phyloP scores from a whole-genome alignment of 768 basidiomycete genomes.

The Russula sp. region DNA sequence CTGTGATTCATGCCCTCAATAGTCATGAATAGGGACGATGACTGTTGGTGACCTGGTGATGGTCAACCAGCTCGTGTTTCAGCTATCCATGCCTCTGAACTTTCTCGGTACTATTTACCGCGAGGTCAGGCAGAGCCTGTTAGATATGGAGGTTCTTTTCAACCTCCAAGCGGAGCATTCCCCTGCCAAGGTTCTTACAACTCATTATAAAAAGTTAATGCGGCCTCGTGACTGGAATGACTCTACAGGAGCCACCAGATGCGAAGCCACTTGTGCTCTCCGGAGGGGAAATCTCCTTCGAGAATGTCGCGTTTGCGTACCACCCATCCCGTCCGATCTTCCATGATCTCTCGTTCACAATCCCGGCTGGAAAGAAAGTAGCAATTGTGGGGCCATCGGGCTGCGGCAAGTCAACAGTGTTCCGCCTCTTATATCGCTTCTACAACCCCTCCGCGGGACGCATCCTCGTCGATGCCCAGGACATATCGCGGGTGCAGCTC shows the following conservation, averaged over 20 bases:
- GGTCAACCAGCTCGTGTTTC: constrained; percentile 98
- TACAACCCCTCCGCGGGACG: constrained; percentile 76
- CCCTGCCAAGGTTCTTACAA: constrained; percentile 42
- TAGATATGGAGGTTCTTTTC: constrained; percentile 96
- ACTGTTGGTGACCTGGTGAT: constrained; percentile 97
- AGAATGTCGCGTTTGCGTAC: constrained; percentile 88
- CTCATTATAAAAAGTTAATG: neutral
- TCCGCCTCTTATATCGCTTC: constrained; percentile 90
- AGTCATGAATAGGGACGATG: constrained; percentile 68
- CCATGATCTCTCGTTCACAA: constrained; percentile 74
- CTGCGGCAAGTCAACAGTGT: constrained; percentile 95
- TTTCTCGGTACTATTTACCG: constrained; percentile 97
- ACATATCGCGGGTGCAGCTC: constrained; percentile 65
- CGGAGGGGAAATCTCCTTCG: constrained; percentile 87
- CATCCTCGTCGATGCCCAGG: constrained; percentile 87
- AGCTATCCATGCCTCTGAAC: constrained; percentile 91
- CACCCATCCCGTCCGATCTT: constrained; percentile 92
- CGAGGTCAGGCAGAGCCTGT: constrained; percentile 88
- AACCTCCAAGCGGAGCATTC: constrained; percentile 79
- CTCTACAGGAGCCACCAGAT: constrained; percentile 52
- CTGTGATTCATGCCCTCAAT: constrained; percentile 6
- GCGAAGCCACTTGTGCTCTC: constrained; percentile 61
- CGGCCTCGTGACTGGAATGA: neutral
- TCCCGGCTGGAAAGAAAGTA: constrained; percentile 94
- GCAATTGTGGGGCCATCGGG: constrained; percentile 97